Evolutionary conservation across 2,329 filamentous ascomycete species (phyloP), one percentile per base, ranked within the genome.

Genomic region (Cucurbitaria berberidis): DNA sequence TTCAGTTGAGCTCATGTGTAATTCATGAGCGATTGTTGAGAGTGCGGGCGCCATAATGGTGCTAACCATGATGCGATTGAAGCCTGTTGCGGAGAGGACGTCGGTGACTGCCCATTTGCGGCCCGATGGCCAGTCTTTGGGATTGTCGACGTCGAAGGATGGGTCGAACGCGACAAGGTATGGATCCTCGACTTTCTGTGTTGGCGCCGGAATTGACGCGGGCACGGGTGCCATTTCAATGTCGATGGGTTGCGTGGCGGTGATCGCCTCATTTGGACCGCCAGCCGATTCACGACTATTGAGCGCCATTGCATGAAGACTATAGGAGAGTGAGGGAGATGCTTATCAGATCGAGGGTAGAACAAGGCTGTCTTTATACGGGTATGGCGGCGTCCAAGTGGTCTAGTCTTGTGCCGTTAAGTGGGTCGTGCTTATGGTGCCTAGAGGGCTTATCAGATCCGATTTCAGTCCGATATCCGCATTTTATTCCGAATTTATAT

Each of bases 41-140:
- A 71, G 51, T 0, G 66, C 63, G 1, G 67, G 67, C 10, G 68
- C 68, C 66, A 70, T 70, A 50, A 69, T 70, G 18, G 67, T 69
- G 13, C 58, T 63, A 5, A 69, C 67, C 67, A 69, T 69, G 43
- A 68, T 69, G 30, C 67, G 64, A 30, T 62, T 65, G 52, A 69
- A 69, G 18, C 58, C 64, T 9, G 63, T 66, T 2, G 60, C 65
- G 3, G 65, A 66, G 13, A 66, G 55, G 7, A 64, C 55, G 21
- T 64, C 61, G 0, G 65, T 67, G 6, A 64, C 56, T 1, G 57
- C 40, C 64, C 64, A 67, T 49, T 66, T 66, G 6, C 49, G 35
- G 24, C 58, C 40, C 1, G 38, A 19, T 3, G 57, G 48, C 66
- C 66, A 69, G 48, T 69, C 54, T 32, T 59, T 61, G 13, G 66